Conservation (phyloP, 495 filamentous ascomycete genomes). For the Talaromyces liani region DNA sequence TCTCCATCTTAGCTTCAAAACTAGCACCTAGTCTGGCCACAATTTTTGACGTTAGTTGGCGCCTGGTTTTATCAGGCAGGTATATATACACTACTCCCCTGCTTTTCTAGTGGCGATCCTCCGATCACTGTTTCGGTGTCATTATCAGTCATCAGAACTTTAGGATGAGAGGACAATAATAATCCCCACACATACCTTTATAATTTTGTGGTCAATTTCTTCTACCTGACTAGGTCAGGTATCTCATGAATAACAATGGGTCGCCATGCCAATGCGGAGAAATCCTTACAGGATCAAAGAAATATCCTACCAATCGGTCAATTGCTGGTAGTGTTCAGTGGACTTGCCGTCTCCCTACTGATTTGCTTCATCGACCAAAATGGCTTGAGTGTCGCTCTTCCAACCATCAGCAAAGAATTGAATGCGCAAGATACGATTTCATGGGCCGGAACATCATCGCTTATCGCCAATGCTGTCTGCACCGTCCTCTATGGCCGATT, state of each 20-base stretch:
- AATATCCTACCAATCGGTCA: constrained; percentile 50
- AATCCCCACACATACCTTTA: not conserved
- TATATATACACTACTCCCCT: not conserved
- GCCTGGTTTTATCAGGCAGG: not conserved
- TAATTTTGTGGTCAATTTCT: not conserved
- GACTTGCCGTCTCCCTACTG: constrained; percentile 45
- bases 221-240: not conserved
- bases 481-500: constrained; percentile 54
- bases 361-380: constrained; percentile 59
- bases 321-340: constrained; percentile 49
- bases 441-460: constrained; percentile 71
- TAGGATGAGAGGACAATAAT: not conserved
- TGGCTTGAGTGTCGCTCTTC: constrained; percentile 51
- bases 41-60: not conserved
- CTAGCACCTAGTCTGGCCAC: not conserved
- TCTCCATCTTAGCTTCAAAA: not conserved
- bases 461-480: constrained; percentile 67
- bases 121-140: not conserved
- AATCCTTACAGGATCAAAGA: constrained; percentile 42
- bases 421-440: constrained; percentile 52
- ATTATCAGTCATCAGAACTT: not conserved
- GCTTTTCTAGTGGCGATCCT: not conserved
- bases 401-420: constrained; percentile 52
- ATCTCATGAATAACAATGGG: constrained; percentile 19
- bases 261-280: constrained; percentile 34